A percentile compares a stretch with the other conserved stretches of the same genome.
phyloP scores from a whole-genome alignment of 345 rosid genomes.

The Euphorbia pulcherrima region DNA sequence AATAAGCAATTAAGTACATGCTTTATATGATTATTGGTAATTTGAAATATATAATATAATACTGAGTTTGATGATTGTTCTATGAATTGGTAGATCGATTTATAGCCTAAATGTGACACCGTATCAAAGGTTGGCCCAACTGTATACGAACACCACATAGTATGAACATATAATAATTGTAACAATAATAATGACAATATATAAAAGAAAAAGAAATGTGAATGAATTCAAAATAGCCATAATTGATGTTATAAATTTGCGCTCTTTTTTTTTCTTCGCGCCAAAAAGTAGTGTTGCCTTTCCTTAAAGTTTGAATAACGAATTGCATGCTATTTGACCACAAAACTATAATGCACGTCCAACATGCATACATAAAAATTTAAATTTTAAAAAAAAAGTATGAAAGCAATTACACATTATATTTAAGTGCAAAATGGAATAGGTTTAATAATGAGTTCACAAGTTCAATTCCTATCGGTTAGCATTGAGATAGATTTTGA shows the following conservation, averaged over 20 bases:
- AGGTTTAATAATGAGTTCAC: too few relatives aligned
- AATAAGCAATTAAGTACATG: not conserved
- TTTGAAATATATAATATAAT: too few relatives aligned
- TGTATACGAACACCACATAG: not conserved
- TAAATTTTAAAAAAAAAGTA: too few relatives aligned
- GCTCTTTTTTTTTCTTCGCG: not conserved
- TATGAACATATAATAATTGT: not conserved
- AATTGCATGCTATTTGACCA: not conserved
- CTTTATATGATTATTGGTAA: not conserved
- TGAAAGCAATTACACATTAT: too few relatives aligned
- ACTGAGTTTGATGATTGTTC: not conserved
- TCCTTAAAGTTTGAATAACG: conserved; percentile 1
- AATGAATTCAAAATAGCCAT: not conserved
- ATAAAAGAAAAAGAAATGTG: not conserved
- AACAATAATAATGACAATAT: too few relatives aligned
- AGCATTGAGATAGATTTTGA: too few relatives aligned
- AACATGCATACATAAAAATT: too few relatives aligned
- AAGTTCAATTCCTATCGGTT: too few relatives aligned
- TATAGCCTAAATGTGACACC: not conserved
- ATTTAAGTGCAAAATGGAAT: not conserved
- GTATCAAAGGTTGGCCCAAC: not conserved
- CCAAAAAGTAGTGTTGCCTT: not conserved
- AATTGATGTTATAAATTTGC: not conserved
- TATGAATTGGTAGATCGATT: not conserved
- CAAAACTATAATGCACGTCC: not conserved